phyloP scores from a whole-genome alignment of 306 rosid genomes.

The Castanea mollissima region DNA sequence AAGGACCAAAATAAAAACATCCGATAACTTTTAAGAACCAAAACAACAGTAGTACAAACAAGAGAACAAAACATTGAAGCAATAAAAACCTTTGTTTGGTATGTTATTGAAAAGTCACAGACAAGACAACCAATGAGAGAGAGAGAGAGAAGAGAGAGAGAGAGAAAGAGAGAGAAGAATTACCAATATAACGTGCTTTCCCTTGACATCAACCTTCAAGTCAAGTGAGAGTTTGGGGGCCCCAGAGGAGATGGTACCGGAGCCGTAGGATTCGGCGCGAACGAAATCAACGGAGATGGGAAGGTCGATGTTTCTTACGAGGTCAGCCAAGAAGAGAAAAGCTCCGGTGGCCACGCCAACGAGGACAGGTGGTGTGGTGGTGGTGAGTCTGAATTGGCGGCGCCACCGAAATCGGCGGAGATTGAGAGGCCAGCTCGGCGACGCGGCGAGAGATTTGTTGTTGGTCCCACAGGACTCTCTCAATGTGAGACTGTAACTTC shows the following conservation, averaged over 20 bases:
- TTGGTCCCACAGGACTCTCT: slow-evolving; percentile 59
- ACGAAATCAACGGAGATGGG: slow-evolving; percentile 66
- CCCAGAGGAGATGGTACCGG: slow-evolving; percentile 55
- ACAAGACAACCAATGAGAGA: neutral
- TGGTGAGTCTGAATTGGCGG: neutral
- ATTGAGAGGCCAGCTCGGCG: slow-evolving; percentile 62
- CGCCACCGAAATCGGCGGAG: slow-evolving; percentile 31
- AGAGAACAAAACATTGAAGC: no score
- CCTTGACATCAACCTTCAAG: slow-evolving; percentile 59
- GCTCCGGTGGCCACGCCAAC: slow-evolving; percentile 94
- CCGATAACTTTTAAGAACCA: no score
- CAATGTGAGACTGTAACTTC: slow-evolving; percentile 48
- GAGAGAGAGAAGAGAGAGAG: neutral
- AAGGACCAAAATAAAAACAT: no score
- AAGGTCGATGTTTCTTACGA: slow-evolving; percentile 60
- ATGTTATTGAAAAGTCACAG: neutral
- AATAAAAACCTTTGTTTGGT: no score
- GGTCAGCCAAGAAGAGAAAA: slow-evolving; percentile 74
- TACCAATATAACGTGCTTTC: slow-evolving; percentile 78
- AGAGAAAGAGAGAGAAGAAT: neutral
- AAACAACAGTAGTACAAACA: no score
- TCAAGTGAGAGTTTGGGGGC: slow-evolving; percentile 59
- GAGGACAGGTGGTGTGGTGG: slow-evolving; percentile 38
- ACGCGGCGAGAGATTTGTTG: slow-evolving; percentile 69
- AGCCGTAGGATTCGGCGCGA: slow-evolving; percentile 76